Base-by-base conservation (phyloP, 768 basidiomycete species). In the Tulasnella sp. region DNA sequence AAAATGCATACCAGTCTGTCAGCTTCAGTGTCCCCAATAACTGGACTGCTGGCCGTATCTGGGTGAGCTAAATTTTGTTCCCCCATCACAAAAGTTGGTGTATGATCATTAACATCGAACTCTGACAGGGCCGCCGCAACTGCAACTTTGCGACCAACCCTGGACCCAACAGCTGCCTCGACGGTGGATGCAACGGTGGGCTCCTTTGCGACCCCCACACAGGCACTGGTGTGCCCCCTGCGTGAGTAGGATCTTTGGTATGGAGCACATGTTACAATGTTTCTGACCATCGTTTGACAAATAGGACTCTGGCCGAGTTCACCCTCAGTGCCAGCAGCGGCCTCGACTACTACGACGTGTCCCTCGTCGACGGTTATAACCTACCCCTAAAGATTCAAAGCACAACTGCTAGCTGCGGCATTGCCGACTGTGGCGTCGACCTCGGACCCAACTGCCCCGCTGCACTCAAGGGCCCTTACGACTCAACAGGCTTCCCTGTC, bases 11-110 rank as follows among this genome's bases (percentile, higher is more conserved):
- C 24, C 72, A 73, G n/a, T 65, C 69, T 11, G 75, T 77, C 49
- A 72, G 69, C 44, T 79, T 83, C 68, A 66, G 66, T 29, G 82
- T 86, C 30, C 83, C 83, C 11, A 75, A 81, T 64, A 75, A 79
- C 66, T 86, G 84, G 84, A 78, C 73, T 27, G 71, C 83, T 1
- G 84, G 82, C 24, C 76, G 84, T 52, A 84, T 81, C 58, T 76
- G 84, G 86, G 84, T 76, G 54, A 10, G 61, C 51, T n/a, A 43
- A 1, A 2, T 2, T 23, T 8, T 3, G 4, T 41, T 42, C 7
- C 2, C 9, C 5, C 7, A 9, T 10, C 52, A 17, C 5, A 24
- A 29, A 29, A 17, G 4, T 7, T 4, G 7, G 30, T 3, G 3
- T 4, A 3, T n/a, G 1, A 15, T 15, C 10, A 1, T 34, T 10